phyloP scores from a whole-genome alignment of 1,284 basidiomycete species.

The Ceratorhiza oryzae-sativae region DNA sequence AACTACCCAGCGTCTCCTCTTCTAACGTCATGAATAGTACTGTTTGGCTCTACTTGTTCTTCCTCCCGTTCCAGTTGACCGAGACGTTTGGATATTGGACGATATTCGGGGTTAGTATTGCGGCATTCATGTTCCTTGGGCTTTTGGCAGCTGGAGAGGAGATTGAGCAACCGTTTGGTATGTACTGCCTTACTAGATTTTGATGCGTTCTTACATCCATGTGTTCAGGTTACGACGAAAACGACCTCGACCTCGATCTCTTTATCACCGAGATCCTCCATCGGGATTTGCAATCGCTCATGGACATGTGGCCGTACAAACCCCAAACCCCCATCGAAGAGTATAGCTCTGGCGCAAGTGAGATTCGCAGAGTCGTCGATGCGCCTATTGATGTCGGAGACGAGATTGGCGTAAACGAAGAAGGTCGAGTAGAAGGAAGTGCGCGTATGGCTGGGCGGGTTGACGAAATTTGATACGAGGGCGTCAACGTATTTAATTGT shows the following conservation, averaged over 20 bases:
- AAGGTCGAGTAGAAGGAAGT: constrained; percentile 19
- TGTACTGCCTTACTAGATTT: constrained; percentile 42
- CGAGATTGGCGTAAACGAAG: constrained; percentile 32
- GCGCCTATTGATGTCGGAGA: constrained; percentile 24
- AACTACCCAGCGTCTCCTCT: constrained; percentile 1
- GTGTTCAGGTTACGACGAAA: constrained; percentile 64
- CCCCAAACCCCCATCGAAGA: neutral
- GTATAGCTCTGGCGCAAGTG: constrained; percentile 3
- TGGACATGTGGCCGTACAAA: constrained; percentile 33
- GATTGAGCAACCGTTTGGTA: constrained; percentile 68
- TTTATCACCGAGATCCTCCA: constrained; percentile 39
- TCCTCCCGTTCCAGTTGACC: constrained; percentile 71
- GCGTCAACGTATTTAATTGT: neutral
- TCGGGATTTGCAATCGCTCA: constrained; percentile 23
- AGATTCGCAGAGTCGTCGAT: constrained; percentile 29
- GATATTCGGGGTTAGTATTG: constrained; percentile 65
- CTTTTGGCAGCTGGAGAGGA: constrained; percentile 63
- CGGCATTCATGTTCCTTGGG: constrained; percentile 70
- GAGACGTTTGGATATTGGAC: constrained; percentile 64
- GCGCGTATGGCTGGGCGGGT: constrained; percentile 9
- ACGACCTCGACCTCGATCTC: constrained; percentile 67
- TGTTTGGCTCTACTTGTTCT: constrained; percentile 72
- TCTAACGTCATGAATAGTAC: constrained; percentile 53
- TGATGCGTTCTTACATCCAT: neutral
- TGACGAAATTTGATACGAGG: constrained; percentile 14